Evolutionary conservation across 177 flowering plant species (phyloP).

Genomic region (Vitis hybrid): DNA sequence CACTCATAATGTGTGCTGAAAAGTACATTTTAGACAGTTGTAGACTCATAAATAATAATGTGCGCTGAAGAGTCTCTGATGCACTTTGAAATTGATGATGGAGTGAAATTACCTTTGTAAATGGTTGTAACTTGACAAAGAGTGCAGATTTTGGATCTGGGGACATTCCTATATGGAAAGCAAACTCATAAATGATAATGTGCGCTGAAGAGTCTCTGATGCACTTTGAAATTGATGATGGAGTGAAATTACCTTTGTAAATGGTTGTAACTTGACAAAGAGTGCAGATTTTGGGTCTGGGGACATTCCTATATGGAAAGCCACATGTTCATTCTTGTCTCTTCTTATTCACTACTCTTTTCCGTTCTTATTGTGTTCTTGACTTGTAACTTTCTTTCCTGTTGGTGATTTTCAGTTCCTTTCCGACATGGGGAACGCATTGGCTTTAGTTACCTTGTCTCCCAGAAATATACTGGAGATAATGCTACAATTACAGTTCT

Average conservation of each 20-base stretch:
- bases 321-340: background rate
- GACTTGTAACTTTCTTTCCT: slow-evolving; percentile 1
- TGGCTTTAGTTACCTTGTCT: slow-evolving; percentile 89
- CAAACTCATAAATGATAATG: background rate
- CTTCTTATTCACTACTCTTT: background rate
- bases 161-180: background rate
- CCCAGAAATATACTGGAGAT: slow-evolving; percentile 91
- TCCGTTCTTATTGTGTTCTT: background rate
- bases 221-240: no score
- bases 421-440: slow-evolving; percentile 96
- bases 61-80: background rate
- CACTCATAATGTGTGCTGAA: background rate
- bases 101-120: no score
- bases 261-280: background rate
- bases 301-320: background rate
- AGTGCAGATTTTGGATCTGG: background rate
- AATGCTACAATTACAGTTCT: slow-evolving; percentile 69
- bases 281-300: background rate
- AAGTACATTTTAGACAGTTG: no score
- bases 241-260: no score
- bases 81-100: no score
- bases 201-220: background rate
- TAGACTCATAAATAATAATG: no score
- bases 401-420: slow-evolving; percentile 51
- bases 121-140: background rate